phyloP scores from a whole-genome alignment of 768 basidiomycete genomes.

The Leccinum broughii region DNA sequence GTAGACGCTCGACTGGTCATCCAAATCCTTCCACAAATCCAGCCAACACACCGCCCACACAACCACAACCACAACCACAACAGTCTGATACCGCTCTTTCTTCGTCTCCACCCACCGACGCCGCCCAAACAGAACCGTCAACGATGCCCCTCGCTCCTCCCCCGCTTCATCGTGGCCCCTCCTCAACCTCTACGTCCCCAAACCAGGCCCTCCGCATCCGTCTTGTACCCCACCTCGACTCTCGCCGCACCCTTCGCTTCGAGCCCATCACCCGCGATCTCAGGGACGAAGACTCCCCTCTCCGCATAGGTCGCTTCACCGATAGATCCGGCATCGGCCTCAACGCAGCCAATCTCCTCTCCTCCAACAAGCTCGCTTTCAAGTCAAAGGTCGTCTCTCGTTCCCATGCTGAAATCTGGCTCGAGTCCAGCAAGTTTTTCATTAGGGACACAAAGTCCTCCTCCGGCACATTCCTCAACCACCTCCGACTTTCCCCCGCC shows the following conservation, averaged over 20 bases:
- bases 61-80: background rate
- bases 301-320: conserved; percentile 94
- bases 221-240: conserved; percentile 94
- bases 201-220: conserved; percentile 70
- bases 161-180: conserved; percentile 21
- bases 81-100: conserved; percentile 7
- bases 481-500: conserved; percentile 83
- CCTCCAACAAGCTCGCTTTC: conserved; percentile 88
- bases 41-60: background rate
- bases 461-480: conserved; percentile 94
- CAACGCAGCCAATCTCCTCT: conserved; percentile 64
- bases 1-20: conserved; percentile 65
- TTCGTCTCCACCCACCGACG: conserved; percentile 19
- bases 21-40: conserved; percentile 31
- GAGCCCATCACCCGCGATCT: conserved; percentile 91
- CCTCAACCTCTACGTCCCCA: conserved; percentile 20
- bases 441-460: conserved; percentile 89
- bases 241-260: conserved; percentile 84
- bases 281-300: conserved; percentile 59
- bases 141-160: conserved; percentile 23
- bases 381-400: conserved; percentile 94
- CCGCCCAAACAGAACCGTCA: background rate
- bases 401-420: conserved; percentile 94
- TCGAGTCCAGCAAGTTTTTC: conserved; percentile 70
- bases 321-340: conserved; percentile 74